Evolutionary conservation across 2,329 filamentous ascomycete species (phyloP), one percentile per base, ranked within the genome.

Genomic region (Arthrobotrys entomopaga): DNA sequence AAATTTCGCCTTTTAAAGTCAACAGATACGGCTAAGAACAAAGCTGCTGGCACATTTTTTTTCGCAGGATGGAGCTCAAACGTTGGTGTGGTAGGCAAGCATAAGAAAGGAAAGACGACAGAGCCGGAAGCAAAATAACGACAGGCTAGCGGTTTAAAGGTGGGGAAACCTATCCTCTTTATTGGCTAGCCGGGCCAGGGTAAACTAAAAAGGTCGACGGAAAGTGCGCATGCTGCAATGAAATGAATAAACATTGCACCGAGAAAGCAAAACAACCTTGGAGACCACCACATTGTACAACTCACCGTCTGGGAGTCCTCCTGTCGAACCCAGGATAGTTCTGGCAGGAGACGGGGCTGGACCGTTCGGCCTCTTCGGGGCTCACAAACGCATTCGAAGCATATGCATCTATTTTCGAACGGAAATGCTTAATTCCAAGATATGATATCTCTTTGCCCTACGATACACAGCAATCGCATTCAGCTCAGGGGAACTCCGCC

Each of bases 101-200:
- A 57, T 72, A 56, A 66, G 69, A 73, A 66, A 61, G 61, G 69
- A 66, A 73, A 73, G 69, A 71, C 52, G 66, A 73, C 56, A 22
- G 69, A 66, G 69, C 60, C 49, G 60, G 61, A 66, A 54, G 48
- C 38, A 66, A 72, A 61, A 65, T 52, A 69, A 60, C 56, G 56
- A 52, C 67, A 60, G 67, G 67, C 67, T 50, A 72, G 61, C 61
- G 46, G 40, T 43, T 52, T 24, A 61, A 66, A 73, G 69, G 69
- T 73, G 69, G 69, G 69, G 69, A 73, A 73, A 56, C n/a, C 50
- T 42, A 26, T 3, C 46, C 54, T 65, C 69, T 73, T 73, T 73
- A 73, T 73, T 73, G 69, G 69, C 61, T 61, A 59, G 52, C 49
- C 29, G 29, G 59, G 67, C 52, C 66, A 72, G 60, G 67, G 67